Evolutionary conservation across 164 flowering plant species (phyloP).

Genomic region (Vitis cinerea): DNA sequence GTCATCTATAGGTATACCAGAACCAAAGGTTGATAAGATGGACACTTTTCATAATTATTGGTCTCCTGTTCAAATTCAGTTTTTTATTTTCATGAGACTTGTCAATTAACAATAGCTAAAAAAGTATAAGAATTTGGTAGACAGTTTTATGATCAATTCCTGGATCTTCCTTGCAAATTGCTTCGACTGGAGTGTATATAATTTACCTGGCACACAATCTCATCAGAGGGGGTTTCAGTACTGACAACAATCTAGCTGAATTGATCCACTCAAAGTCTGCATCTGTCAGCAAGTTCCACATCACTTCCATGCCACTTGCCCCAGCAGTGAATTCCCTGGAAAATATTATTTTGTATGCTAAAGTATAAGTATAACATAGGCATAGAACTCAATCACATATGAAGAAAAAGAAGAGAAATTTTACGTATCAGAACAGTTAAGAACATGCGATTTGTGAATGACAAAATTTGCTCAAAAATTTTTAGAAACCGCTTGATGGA

Average conservation of each 20-base stretch:
- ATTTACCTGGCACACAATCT: constrained; percentile 84
- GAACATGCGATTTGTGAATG: too few species aligned
- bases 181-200: neutral
- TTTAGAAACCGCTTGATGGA: too few species aligned
- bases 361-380: neutral
- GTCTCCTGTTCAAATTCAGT: neutral
- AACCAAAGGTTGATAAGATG: neutral
- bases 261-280: constrained; percentile 52
- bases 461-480: too few species aligned
- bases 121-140: neutral
- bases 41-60: neutral
- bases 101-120: neutral
- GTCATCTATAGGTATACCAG: neutral
- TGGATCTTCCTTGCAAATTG: neutral
- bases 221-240: constrained; percentile 58
- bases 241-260: constrained; percentile 45
- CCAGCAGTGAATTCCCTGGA: constrained; percentile 55
- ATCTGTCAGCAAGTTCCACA: constrained; percentile 62
- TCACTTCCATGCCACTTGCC: constrained; percentile 65
- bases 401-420: neutral
- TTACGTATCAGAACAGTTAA: too few species aligned
- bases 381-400: neutral
- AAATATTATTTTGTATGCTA: constrained; percentile 3
- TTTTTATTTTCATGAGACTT: too few species aligned
- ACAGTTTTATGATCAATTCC: neutral